Percentiles rank a stretch among this genome's conserved stretches.
Conservation (phyloP, 2,329 filamentous ascomycete genomes). For the Monilinia vaccinii-corymbosi region DNA sequence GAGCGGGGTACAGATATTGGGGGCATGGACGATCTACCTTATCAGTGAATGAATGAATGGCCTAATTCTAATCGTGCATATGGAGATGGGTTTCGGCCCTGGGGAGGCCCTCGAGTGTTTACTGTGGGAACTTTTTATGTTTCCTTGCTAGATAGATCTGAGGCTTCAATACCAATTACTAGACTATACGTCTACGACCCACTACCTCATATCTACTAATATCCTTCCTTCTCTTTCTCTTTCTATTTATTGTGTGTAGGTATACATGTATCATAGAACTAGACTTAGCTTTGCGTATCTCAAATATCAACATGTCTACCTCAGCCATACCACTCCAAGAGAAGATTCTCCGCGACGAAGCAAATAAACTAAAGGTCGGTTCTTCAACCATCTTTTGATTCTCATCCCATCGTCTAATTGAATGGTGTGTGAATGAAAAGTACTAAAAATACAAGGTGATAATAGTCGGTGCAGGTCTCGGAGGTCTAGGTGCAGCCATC, state of each 20-base stretch:
- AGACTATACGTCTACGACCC: too few relatives aligned
- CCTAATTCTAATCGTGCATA: too few relatives aligned
- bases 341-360: background rate
- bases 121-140: too few relatives aligned
- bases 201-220: background rate
- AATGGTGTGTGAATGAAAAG: background rate
- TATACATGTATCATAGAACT: too few relatives aligned
- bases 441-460: slow-evolving; percentile 29
- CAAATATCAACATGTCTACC: background rate
- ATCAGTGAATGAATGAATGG: too few relatives aligned
- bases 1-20: background rate
- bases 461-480: slow-evolving; percentile 47
- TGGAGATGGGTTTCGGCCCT: too few relatives aligned
- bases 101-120: too few relatives aligned
- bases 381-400: background rate
- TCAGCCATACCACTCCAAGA: background rate
- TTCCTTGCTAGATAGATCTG: too few relatives aligned
- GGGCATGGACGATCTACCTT: too few relatives aligned
- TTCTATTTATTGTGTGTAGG: background rate
- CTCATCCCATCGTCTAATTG: background rate
- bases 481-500: slow-evolving; percentile 38
- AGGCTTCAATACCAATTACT: too few relatives aligned
- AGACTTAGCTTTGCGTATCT: background rate
- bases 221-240: too few relatives aligned
- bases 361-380: slow-evolving; percentile 16